Evolutionary conservation across 1,284 basidiomycete genomes (phyloP), one percentile per base, ranked within the genome.

Genomic region (Filobasidium uniguttulatum): DNA sequence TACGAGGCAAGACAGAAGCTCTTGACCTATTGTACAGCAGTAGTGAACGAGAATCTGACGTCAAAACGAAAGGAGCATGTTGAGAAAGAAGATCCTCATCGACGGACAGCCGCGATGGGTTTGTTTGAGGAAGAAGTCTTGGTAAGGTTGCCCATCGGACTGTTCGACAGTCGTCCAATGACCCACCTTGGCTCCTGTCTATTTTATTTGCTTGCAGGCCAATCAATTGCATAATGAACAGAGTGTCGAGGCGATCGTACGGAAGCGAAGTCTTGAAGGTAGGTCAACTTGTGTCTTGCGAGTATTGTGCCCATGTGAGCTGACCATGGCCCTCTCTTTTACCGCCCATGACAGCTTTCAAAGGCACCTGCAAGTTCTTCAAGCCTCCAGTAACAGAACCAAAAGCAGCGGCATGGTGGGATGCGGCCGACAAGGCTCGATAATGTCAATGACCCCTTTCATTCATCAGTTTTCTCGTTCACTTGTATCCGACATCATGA

Each of bases 261-360:
- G 82, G 52, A 78, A 78, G 60, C 76, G 86, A 56, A 80, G 84
- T 23, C 67, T 85, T 44, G 82, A 88, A 60, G 86, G 86, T 83
- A 61, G 58, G 77, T 62, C 25, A 15, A 52, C 23, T 5, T 7
- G 40, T 46, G 19, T 33, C 20, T 9, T 23, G 17, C 29, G 17
- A 28, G n/a, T 25, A 19, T 8, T 40, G 6, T 33, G 28, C 25
- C 43, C 14, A 7, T 31, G 20, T n/a, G 20, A 25, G 33, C 29
- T 15, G 31, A 14, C 34, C 31, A 19, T 28, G 44, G 6, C 19
- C 20, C 3, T 48, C n/a, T 40, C 30, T 17, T 46, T 33, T 17
- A 48, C n/a, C n/a, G n/a, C n/a, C n/a, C n/a, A n/a, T n/a, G n/a
- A n/a, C 8, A 90, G 87, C 83, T 29, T 90, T 91, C 68, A 77